These are phyloP conservation scores for Pinus tabuliformis DNA, from an alignment of 75 land plant species.

Conservation along the genomic window DNA sequence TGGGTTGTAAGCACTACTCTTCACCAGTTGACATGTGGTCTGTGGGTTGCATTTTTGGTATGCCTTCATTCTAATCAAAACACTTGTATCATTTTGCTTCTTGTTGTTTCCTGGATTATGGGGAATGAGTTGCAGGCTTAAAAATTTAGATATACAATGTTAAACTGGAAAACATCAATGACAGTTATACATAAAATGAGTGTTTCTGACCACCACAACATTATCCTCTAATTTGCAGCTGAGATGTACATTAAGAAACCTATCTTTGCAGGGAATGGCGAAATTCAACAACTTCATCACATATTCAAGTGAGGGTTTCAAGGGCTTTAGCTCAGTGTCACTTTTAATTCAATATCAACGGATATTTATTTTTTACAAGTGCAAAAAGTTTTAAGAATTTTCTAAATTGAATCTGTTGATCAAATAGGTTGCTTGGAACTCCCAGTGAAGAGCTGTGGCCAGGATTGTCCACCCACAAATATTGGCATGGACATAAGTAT, in stretches of 20 bases:
- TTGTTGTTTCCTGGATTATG: neutral
- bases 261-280: constrained; percentile 25
- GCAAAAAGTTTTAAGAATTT: neutral
- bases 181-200: too few species aligned
- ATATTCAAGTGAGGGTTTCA: constrained; percentile 20
- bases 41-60: constrained; percentile 31
- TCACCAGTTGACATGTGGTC: constrained; percentile 30
- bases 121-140: neutral
- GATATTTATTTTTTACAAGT: neutral
- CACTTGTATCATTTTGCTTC: neutral
- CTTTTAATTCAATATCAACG: neutral
- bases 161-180: too few species aligned
- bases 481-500: constrained; percentile 37
- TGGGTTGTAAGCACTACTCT: constrained; percentile 35
- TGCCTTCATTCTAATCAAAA: neutral
- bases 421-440: constrained; percentile 28
- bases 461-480: constrained; percentile 26
- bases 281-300: constrained; percentile 25
- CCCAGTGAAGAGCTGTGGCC: constrained; percentile 35
- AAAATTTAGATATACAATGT: too few species aligned
- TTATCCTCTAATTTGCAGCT: constrained; percentile 10
- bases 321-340: neutral
- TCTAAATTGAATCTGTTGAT: neutral
- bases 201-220: neutral
- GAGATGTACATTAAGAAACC: constrained; percentile 19